Evolutionary conservation across 2,329 filamentous ascomycete species (phyloP), one percentile per base, ranked within the genome.

Genomic region (Alternaria sp.): DNA sequence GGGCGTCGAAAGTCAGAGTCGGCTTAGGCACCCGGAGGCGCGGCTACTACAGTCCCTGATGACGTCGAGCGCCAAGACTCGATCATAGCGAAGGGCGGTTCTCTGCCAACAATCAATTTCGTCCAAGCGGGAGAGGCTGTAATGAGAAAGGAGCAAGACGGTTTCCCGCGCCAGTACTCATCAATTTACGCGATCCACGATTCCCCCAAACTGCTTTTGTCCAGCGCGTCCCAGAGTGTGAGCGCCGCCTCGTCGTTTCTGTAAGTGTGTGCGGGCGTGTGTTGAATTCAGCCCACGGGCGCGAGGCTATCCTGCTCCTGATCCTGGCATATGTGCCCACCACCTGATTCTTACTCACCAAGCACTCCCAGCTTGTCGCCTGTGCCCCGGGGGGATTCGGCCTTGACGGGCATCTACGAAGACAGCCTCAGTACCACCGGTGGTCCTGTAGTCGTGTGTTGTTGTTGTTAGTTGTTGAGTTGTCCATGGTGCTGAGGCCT

Each of bases 31-130:
- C 38, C n/a, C 46, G 41, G 24, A 43, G 38, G 41, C 34, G 55
- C 55, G 55, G 49, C 55, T 48, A 36, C 44, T 48, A 36, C 44
- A 52, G 57, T 60, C 53, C 53, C 57, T 60, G 57, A 60, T 60
- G 57, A 60, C 57, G 57, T 60, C 57, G 57, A 16, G 16, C 16
- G 57, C 57, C 57, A 57, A 57, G 57, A 51, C 14, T n/a, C 14
- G 26, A 30, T 26, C 34, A 48, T 20, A 38, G 49, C 49, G 51
- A 47, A 47, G 41, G 38, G 38, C 44, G 46, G 51, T 43, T 38
- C 36, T 48, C 51, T 39, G 57, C 57, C 52, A 56, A 56, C 57
- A 57, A 32, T 60, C 57, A 60, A 60, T 60, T 60, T 60, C 57
- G 57, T 52, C 41, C 46, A 43, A 22, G 57, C 44, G 57, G 39